Conservation (phyloP, 176 grass and related monocot species). For the Lolium rigidum region DNA sequence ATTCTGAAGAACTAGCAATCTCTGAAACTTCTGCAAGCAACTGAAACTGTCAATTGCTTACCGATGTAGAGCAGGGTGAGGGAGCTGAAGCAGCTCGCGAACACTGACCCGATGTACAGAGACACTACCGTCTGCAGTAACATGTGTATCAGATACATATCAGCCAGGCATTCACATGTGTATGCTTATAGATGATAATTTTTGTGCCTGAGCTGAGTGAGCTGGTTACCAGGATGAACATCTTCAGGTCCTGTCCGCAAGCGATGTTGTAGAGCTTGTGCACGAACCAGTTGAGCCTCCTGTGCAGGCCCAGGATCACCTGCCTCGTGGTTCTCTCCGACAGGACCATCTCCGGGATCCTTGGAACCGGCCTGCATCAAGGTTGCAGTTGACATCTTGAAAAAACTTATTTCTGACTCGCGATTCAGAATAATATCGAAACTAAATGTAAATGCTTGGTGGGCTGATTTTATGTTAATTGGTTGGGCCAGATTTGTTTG, state of each 20-base stretch:
- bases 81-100: constrained; percentile 70
- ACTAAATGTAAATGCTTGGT: too few species aligned
- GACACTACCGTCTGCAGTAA: constrained; percentile 44
- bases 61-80: constrained; percentile 72
- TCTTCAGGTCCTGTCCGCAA: constrained; percentile 69
- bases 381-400: background rate
- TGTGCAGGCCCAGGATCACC: constrained; percentile 35
- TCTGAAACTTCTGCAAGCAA: background rate
- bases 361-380: constrained; percentile 50
- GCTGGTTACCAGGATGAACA: constrained; percentile 60
- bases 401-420: too few species aligned
- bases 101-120: constrained; percentile 61
- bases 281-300: constrained; percentile 35
- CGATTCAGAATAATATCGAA: background rate
- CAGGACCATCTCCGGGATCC: constrained; percentile 55
- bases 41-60: constrained; percentile 6
- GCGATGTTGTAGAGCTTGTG: constrained; percentile 65
- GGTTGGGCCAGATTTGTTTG: too few species aligned
- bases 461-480: too few species aligned
- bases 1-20: background rate
- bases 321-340: constrained; percentile 57
- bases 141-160: background rate
- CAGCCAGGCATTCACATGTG: background rate
- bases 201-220: background rate
- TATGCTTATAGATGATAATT: background rate